Conservation (phyloP, 192 early-diverging fungal species). For the Chytriomyces hyalinus region DNA sequence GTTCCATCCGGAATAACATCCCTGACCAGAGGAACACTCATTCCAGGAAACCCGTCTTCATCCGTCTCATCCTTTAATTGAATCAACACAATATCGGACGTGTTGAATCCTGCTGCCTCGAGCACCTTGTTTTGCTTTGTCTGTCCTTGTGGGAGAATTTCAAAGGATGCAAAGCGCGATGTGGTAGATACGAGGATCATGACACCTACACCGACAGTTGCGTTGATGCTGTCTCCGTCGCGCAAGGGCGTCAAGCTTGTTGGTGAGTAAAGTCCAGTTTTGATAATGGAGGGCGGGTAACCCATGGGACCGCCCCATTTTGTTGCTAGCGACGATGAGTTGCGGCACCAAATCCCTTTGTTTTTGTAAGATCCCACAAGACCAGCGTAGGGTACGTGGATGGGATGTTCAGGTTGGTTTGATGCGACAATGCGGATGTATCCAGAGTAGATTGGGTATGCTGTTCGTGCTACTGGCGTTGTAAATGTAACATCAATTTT, state of each 20-base stretch:
- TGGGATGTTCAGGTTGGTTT: neutral
- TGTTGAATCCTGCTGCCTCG: too few species aligned
- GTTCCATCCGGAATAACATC: too few species aligned
- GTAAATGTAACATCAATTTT: neutral
- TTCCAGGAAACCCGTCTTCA: too few species aligned
- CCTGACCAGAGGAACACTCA: too few species aligned
- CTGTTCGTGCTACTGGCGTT: neutral
- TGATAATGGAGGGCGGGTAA: too few species aligned
- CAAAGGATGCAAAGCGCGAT: neutral
- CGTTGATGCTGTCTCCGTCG: neutral
- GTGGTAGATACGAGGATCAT: neutral
- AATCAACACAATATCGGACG: too few species aligned
- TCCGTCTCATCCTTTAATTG: too few species aligned
- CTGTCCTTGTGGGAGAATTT: neutral
- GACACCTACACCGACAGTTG: neutral
- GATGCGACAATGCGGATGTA: neutral
- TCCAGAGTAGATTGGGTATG: neutral
- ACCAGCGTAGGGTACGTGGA: constrained; percentile 15
- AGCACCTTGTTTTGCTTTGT: too few species aligned
- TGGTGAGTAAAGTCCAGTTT: neutral
- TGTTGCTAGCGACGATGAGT: neutral
- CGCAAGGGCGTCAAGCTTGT: neutral
- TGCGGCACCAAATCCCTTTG: neutral
- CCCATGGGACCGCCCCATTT: neutral
- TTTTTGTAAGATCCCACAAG: neutral